A percentile compares a stretch with the other conserved stretches of the same genome.
phyloP scores from a whole-genome alignment of 805 yeast genomes.

The Teunomyces aglyptinius region DNA sequence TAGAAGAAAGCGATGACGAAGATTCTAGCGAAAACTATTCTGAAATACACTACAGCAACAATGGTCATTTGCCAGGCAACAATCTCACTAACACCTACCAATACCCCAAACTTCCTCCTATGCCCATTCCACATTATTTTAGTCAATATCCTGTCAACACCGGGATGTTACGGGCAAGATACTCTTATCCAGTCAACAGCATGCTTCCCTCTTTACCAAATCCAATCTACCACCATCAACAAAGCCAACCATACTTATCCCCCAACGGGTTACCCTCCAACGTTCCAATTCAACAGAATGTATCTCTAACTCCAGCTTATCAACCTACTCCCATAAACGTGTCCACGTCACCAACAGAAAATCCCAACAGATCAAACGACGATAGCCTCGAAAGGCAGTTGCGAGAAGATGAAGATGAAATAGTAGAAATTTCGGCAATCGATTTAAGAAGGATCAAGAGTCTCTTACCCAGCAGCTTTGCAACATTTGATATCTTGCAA shows the following conservation, averaged over 20 bases:
- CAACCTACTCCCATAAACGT: neutral
- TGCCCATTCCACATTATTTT: slow-evolving; percentile 1
- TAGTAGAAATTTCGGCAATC: slow-evolving; percentile 7
- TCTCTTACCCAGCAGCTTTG: slow-evolving; percentile 8
- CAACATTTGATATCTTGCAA: slow-evolving; percentile 5
- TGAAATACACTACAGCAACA: slow-evolving; percentile 1
- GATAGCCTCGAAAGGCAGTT: slow-evolving; percentile 4
- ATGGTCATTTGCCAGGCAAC: neutral
- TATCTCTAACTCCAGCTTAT: neutral
- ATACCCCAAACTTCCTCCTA: neutral
- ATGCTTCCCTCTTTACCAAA: slow-evolving; percentile 1
- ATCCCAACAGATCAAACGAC: neutral
- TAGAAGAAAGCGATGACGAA: slow-evolving; percentile 1
- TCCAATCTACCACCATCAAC: neutral
- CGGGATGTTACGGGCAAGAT: neutral
- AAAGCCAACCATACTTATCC: neutral
- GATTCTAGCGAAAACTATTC: neutral
- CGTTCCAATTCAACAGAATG: neutral
- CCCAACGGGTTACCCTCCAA: neutral
- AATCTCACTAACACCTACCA: neutral
- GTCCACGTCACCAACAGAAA: neutral
- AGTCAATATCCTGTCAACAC: slow-evolving; percentile 1
- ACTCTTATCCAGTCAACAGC: neutral
- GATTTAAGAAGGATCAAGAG: slow-evolving; percentile 9
- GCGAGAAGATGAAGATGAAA: slow-evolving; percentile 1